Conservation (phyloP, 2,329 filamentous ascomycete genomes). For the Penicillium thymicola region DNA sequence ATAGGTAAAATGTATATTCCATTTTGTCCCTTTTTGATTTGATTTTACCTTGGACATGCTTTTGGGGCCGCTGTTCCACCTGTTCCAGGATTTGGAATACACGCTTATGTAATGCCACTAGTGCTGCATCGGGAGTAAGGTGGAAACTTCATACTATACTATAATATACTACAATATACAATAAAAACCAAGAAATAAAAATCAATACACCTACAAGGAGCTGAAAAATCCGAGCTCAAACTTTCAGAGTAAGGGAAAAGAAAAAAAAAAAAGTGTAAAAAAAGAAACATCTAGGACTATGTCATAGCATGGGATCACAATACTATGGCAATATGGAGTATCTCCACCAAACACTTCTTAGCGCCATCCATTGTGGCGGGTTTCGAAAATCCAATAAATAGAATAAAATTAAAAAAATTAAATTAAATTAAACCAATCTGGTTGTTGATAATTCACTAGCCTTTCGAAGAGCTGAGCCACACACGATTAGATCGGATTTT, state of each 20-base stretch:
- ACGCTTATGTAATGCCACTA: slow-evolving; percentile 15
- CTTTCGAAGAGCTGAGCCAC: slow-evolving; percentile 17
- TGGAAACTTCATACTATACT: neutral
- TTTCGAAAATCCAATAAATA: neutral
- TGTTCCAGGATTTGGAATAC: slow-evolving; percentile 11
- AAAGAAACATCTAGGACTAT: neutral
- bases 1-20: neutral
- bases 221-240: neutral
- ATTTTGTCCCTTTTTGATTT: neutral
- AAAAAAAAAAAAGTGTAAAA: neutral
- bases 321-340: neutral
- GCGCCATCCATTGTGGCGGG: neutral
- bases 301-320: neutral
- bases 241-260: neutral
- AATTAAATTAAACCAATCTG: neutral
- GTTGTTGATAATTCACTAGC: neutral
- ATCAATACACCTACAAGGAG: neutral
- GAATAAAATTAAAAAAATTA: neutral
- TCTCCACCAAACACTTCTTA: slow-evolving; percentile 3
- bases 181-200: neutral
- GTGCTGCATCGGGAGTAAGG: neutral
- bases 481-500: slow-evolving; percentile 3
- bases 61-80: neutral
- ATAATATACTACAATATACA: neutral
- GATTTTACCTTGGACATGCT: neutral